Percentiles rank a stretch among this genome's conserved stretches.
Conservation (phyloP, 768 basidiomycete genomes). For the Psilocybe azurescens region DNA sequence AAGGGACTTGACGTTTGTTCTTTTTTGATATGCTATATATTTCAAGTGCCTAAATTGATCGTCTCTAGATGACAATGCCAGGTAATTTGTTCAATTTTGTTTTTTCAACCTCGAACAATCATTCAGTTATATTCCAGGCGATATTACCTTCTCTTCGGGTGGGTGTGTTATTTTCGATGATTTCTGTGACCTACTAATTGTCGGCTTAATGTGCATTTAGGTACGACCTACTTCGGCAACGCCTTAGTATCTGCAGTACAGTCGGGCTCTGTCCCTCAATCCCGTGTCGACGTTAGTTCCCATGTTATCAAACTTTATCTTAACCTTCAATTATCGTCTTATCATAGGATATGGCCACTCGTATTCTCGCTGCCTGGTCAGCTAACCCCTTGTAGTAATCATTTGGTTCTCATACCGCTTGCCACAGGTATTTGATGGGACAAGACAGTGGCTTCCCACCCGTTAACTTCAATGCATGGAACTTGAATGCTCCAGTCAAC, state of each 20-base stretch:
- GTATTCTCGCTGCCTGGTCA: constrained; percentile 71
- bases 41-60: not conserved
- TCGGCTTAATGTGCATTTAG: constrained; percentile 16
- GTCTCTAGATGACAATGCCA: constrained; percentile 71
- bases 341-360: constrained; percentile 66
- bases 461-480: constrained; percentile 66
- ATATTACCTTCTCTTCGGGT: constrained; percentile 55
- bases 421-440: constrained; percentile 45
- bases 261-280: constrained; percentile 60
- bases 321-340: not conserved
- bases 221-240: constrained; percentile 62
- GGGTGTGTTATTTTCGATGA: not conserved
- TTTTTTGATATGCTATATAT: not conserved
- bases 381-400: not conserved
- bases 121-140: constrained; percentile 32
- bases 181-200: not conserved
- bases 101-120: not conserved
- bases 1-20: constrained; percentile 64
- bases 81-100: constrained; percentile 33
- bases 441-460: constrained; percentile 64
- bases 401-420: not conserved
- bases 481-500: constrained; percentile 39
- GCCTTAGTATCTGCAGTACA: constrained; percentile 63
- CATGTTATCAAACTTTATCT: constrained; percentile 9
- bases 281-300: constrained; percentile 58